These are phyloP conservation scores for Dendrocalamus sinicus DNA, from an alignment of 176 grass and related monocot species.

Conservation along the genomic window DNA sequence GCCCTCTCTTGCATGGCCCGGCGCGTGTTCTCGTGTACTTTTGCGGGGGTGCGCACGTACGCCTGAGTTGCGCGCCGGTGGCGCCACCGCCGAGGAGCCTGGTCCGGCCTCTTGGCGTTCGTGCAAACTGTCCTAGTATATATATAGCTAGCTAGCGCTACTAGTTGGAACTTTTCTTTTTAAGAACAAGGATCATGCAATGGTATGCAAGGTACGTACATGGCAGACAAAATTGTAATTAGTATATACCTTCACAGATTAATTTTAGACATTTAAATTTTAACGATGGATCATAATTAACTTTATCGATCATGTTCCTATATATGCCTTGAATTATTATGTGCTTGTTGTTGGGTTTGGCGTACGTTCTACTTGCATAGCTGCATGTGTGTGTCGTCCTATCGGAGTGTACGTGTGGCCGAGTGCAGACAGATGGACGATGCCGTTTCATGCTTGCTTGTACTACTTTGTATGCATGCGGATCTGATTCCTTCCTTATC, in stretches of 20 bases:
- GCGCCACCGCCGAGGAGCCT: neutral
- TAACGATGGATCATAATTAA: neutral
- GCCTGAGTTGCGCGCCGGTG: neutral
- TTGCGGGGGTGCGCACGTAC: neutral
- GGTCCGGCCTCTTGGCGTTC: too few relatives aligned
- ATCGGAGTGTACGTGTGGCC: neutral
- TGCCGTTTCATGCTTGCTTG: too few relatives aligned
- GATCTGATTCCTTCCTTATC: conserved; percentile 24
- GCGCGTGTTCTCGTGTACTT: neutral
- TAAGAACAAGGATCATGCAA: neutral
- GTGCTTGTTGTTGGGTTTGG: neutral
- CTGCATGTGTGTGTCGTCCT: neutral
- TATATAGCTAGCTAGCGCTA: too few relatives aligned
- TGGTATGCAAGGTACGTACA: neutral
- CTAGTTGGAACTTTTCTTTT: neutral
- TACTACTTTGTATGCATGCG: neutral
- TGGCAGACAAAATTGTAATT: neutral
- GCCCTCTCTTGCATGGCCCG: neutral
- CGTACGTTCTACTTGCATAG: neutral
- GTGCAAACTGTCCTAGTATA: too few relatives aligned
- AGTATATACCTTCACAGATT: neutral
- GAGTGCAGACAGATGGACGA: neutral
- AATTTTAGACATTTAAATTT: neutral
- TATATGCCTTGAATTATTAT: neutral
- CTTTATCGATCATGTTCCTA: neutral